Percentiles rank a stretch among this genome's conserved stretches.
phyloP scores from a whole-genome alignment of 2,329 filamentous ascomycete species.

The Triangularia setosa region DNA sequence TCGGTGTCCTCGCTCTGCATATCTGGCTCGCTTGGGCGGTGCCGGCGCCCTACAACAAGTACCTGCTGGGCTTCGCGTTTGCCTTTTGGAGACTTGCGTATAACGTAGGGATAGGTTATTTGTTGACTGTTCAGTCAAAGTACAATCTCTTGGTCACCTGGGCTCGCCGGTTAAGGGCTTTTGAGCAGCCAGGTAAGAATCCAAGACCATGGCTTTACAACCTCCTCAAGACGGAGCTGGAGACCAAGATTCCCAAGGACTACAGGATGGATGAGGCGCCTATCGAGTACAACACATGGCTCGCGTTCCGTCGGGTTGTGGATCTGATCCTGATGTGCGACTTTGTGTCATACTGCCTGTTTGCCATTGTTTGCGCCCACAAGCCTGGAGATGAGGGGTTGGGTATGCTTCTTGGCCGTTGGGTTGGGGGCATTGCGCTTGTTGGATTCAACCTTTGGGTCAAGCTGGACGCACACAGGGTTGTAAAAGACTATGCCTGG shows the following conservation, averaged over 20 bases:
- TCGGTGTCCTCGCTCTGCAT: conserved; percentile 72
- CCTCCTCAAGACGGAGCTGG: conserved; percentile 82
- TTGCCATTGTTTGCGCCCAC: conserved; percentile 82
- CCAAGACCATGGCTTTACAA: conserved; percentile 78
- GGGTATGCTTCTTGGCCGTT: conserved; percentile 67
- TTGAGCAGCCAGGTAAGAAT: conserved; percentile 77
- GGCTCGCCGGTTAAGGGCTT: conserved; percentile 81
- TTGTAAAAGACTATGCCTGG: conserved; percentile 99
- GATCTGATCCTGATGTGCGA: conserved; percentile 99
- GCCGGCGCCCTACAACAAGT: conserved; percentile 64
- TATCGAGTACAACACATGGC: conserved; percentile 98
- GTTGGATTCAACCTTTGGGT: conserved; percentile 98
- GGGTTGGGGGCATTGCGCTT: conserved; percentile 71
- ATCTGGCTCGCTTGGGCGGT: conserved; percentile 71
- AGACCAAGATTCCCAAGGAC: conserved; percentile 90
- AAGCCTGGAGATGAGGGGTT: conserved; percentile 69
- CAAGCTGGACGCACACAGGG: conserved; percentile 93
- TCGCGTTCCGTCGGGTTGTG: conserved; percentile 90
- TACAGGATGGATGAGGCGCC: conserved; percentile 92
- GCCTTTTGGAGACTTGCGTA: conserved; percentile 90
- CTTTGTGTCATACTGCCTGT: conserved; percentile 94
- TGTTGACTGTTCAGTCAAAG: conserved; percentile 86
- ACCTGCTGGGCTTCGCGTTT: conserved; percentile 78
- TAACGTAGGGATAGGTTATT: conserved; percentile 88
- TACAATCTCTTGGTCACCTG: conserved; percentile 81